phyloP scores from a whole-genome alignment of 2,329 filamentous ascomycete species.

The Trichophaea hybrida region DNA sequence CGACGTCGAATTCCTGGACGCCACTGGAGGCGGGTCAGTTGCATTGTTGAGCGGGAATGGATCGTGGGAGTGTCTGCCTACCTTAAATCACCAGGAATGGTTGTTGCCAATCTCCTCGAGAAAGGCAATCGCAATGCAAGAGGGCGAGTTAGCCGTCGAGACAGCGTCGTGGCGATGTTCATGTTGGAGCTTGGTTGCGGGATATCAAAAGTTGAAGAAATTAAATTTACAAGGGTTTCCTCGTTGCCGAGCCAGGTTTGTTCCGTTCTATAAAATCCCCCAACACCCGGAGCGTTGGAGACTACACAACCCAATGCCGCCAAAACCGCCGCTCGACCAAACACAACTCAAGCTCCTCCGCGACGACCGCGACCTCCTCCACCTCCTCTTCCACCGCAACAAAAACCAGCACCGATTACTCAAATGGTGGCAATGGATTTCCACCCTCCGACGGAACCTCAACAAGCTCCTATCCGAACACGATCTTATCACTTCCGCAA shows the following conservation, averaged over 20 bases:
- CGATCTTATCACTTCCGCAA: constrained; percentile 16
- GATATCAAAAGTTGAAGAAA: too few species aligned
- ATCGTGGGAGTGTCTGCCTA: neutral
- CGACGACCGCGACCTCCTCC: constrained; percentile 40
- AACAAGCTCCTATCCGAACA: constrained; percentile 39
- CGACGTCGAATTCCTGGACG: constrained; percentile 48
- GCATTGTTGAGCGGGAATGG: neutral
- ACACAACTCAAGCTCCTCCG: neutral
- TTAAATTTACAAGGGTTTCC: too few species aligned
- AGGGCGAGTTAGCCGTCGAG: neutral
- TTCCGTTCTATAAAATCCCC: too few species aligned
- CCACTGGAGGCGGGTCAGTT: neutral
- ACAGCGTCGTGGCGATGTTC: neutral
- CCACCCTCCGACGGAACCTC: constrained; percentile 53
- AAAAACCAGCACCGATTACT: constrained; percentile 75
- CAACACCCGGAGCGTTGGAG: too few species aligned
- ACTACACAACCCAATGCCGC: neutral
- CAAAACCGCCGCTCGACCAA: neutral
- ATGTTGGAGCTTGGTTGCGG: neutral
- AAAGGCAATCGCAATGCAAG: neutral
- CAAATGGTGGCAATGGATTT: constrained; percentile 68
- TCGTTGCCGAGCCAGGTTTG: too few species aligned
- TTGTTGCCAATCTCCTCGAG: too few species aligned
- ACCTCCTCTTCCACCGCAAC: constrained; percentile 67
- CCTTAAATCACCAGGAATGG: too few species aligned